A percentile compares a stretch with the other conserved stretches of the same genome.
Evolutionary conservation across 306 rosid species (phyloP).

Genomic region (Myrica gale): DNA sequence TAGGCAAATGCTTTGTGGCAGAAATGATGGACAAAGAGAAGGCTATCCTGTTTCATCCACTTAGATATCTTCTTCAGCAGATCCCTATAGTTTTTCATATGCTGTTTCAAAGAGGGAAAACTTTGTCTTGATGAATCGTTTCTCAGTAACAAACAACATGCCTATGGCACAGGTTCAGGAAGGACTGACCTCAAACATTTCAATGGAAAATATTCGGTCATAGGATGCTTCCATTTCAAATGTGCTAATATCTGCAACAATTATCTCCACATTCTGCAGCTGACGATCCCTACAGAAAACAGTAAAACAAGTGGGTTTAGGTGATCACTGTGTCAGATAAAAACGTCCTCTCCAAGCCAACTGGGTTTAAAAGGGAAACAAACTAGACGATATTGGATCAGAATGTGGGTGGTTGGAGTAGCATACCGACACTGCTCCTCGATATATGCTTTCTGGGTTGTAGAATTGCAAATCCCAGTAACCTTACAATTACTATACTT

Average conservation of each 20-base stretch:
- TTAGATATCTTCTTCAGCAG: constrained; percentile 85
- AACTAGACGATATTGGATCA: not conserved
- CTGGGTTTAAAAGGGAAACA: not conserved
- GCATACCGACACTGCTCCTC: constrained; percentile 62
- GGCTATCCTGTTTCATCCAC: constrained; percentile 82
- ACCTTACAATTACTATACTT: constrained; percentile 66
- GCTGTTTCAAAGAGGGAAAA: constrained; percentile 44
- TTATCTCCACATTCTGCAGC: constrained; percentile 66
- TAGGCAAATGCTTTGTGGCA: constrained; percentile 86
- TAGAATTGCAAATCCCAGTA: constrained; percentile 86
- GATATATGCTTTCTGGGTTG: constrained; percentile 68
- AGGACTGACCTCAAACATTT: constrained; percentile 80
- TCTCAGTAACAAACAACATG: not conserved
- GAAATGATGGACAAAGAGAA: constrained; percentile 74
- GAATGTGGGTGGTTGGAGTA: not conserved
- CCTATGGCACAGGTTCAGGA: not conserved
- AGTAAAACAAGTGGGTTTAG: constrained; percentile 10
- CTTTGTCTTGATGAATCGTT: constrained; percentile 11
- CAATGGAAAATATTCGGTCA: constrained; percentile 81
- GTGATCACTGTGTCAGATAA: not conserved
- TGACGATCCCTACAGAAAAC: constrained; percentile 50
- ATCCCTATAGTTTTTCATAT: constrained; percentile 88
- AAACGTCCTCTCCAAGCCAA: not conserved
- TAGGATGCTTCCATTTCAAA: constrained; percentile 77
- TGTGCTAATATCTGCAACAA: constrained; percentile 73